Percentiles rank a stretch among this genome's conserved stretches.
These are phyloP conservation scores for Chrysoporthe austroafricana DNA, from an alignment of 2,329 filamentous ascomycete genomes.

Conservation along the genomic window DNA sequence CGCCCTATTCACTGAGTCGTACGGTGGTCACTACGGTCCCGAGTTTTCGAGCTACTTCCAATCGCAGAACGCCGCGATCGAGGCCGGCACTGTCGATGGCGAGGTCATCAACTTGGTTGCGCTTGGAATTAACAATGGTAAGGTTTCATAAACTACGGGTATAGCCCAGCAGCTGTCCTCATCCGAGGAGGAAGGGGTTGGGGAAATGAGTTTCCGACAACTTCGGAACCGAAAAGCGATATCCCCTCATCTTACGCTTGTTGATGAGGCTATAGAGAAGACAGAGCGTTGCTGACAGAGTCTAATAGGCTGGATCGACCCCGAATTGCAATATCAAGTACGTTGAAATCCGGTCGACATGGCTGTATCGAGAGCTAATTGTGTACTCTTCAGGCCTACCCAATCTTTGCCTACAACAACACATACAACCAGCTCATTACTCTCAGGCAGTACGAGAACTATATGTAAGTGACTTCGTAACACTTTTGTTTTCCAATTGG, in stretches of 20 bases:
- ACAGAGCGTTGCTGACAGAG: background rate
- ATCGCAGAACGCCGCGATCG: conserved; percentile 58
- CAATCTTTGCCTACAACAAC: conserved; percentile 51
- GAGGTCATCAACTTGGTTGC: conserved; percentile 55
- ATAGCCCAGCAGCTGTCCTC: background rate
- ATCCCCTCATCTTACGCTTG: background rate
- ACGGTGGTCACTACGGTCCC: conserved; percentile 63
- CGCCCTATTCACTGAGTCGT: conserved; percentile 57
- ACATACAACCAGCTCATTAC: conserved; percentile 38
- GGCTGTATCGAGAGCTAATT: background rate
- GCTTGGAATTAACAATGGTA: conserved; percentile 38
- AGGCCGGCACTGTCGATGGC: conserved; percentile 43
- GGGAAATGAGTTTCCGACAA: too few species aligned
- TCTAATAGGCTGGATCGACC: conserved; percentile 56
- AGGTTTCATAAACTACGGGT: background rate
- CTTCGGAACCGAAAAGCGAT: too few species aligned
- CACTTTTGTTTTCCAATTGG: background rate
- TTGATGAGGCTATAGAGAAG: too few species aligned
- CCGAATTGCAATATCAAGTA: conserved; percentile 44
- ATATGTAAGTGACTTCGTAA: conserved; percentile 1
- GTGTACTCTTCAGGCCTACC: conserved; percentile 36
- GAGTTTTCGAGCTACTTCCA: conserved; percentile 54
- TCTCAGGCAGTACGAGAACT: conserved; percentile 21
- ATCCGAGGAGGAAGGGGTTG: background rate
- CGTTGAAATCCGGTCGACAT: background rate